Base-by-base conservation (phyloP, 495 filamentous ascomycete species). In the Halenospora varia region DNA sequence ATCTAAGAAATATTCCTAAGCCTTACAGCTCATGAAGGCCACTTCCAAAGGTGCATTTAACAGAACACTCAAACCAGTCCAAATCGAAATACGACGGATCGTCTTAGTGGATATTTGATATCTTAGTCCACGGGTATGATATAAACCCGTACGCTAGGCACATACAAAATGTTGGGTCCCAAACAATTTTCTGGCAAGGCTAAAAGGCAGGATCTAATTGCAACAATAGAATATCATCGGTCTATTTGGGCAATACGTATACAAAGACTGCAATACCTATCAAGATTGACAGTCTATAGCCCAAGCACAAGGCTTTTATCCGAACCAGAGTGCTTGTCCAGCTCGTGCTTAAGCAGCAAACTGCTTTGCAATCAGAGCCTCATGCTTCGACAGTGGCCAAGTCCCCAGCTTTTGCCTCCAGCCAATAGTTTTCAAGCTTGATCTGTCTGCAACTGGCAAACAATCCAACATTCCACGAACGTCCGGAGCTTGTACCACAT, bases 341-440 rank as follows among this genome's bases (percentile, higher is more conserved):
- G 17, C 24, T 9, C 25, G 35, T 17, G 24, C 2, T 39, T 19
- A 55, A 45, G 10, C 39, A 15, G 49, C 17, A 35, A 46, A 29
- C 22, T 22, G 19, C 20, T 52, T 49, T 15, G 26, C 26, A 17
- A 41, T 18, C 48, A 49, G 40, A 15, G 48, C 22, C 23, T 58
- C 19, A 13, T 41, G 29, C 25, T 63, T 59, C n/a, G 50, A 39
- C 13, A 26, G 18, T 0, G 56, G 52, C 61, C 61, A 63, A n/a
- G 61, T 63, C 2, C 29, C 40, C 29, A 59, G 46, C 49, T 63
- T 63, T 19, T 53, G 49, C 41, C 61, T 63, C 47, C 52, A 55
- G 17, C 60, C 59, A 22, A 62, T 41, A 13, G 57, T 57, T 2
- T 17, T 48, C 26, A 2, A n/a, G 3, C n/a, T 24, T 18, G 45